Conservation (phyloP, 2,329 filamentous ascomycete genomes). For the Colletotrichum gloeosporioides region DNA sequence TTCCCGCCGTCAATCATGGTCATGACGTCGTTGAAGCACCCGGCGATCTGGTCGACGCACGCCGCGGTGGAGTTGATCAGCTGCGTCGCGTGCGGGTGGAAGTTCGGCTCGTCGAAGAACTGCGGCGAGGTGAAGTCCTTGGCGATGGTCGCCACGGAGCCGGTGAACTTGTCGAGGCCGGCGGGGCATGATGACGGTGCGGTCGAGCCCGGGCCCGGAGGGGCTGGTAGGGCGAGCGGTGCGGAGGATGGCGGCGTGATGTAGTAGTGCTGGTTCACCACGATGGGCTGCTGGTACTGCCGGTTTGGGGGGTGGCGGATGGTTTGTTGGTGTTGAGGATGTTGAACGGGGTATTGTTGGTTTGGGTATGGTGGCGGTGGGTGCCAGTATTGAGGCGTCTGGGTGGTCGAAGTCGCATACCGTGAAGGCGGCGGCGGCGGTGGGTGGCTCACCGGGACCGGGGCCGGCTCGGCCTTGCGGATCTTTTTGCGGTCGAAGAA, state of each 20-base stretch:
- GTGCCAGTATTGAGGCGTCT: conserved; percentile 1
- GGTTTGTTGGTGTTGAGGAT: conserved; percentile 24
- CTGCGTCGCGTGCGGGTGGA: conserved; percentile 39
- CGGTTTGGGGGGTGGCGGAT: conserved; percentile 18
- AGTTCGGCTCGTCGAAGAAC: conserved; percentile 43
- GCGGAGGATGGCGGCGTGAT: conserved; percentile 28
- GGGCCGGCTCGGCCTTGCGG: conserved; percentile 19
- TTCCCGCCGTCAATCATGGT: conserved; percentile 73
- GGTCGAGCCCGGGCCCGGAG: not conserved
- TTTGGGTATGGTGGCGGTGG: conserved; percentile 1
- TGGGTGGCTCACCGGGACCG: conserved; percentile 24
- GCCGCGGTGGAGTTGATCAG: conserved; percentile 50
- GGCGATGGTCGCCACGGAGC: conserved; percentile 48
- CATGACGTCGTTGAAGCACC: conserved; percentile 70
- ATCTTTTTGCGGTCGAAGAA: conserved; percentile 32
- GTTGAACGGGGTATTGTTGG: conserved; percentile 9
- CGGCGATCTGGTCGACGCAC: conserved; percentile 64
- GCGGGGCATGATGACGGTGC: conserved; percentile 21
- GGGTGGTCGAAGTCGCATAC: conserved; percentile 5
- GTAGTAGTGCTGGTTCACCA: conserved; percentile 61
- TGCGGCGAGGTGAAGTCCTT: conserved; percentile 44
- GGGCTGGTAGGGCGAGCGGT: not conserved
- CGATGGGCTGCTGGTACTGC: conserved; percentile 41
- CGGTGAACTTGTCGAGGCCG: conserved; percentile 39
- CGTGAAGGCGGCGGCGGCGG: not conserved